Evolutionary conservation across 495 filamentous ascomycete species (phyloP), one percentile per base, ranked within the genome.

Genomic region (Coniosporium apollinis): DNA sequence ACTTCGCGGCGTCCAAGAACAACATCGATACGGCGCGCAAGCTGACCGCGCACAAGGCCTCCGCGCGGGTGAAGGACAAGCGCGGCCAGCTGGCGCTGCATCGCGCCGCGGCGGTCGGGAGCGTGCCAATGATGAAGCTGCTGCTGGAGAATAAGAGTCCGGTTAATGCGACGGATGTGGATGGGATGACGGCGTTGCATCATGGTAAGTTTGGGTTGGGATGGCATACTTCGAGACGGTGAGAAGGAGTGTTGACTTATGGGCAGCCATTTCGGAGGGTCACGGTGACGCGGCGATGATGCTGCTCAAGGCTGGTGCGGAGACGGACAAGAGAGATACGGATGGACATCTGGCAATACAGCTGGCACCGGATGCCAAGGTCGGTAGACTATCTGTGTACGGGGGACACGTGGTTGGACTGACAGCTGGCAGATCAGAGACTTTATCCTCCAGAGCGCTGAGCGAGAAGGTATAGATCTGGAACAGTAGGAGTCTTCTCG

Each of bases 1-100:
- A 96, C 54, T 94, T 99, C 51, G 67, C 76, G 32, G 79, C 82
- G 30, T 94, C 85, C 33, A 96, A 99, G 51, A 67, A 69, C 49
- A 83, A 86, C 55, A 64, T 94, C 28, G 76, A 82, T 39, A 66
- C 75, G 10, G 82, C 85, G 4, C 79, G 80, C 26, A 79, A 68
- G 39, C 69, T 99, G 14, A 58, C 96, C 35, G 59, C 66, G 11
- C 61, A 74, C 30, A 79, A 80, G 39, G 87, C 84, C 14, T 82
- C 76, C n/a, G 63, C 82, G 0, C 66, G 89, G 15, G 71, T 87
- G 1, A 80, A 82, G 43, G 91, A 99, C 52, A 79, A 74, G 51
- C 72, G 81, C 10, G 79, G 76, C 1, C 87, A 94, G 50, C 69
- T 94, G 16, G 67, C 89, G 1, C 63, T 99, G 5, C 89, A 96